Evolutionary conservation across 1,284 basidiomycete species (phyloP), one percentile per base, ranked within the genome.

Genomic region (Rhodotorula sp.): DNA sequence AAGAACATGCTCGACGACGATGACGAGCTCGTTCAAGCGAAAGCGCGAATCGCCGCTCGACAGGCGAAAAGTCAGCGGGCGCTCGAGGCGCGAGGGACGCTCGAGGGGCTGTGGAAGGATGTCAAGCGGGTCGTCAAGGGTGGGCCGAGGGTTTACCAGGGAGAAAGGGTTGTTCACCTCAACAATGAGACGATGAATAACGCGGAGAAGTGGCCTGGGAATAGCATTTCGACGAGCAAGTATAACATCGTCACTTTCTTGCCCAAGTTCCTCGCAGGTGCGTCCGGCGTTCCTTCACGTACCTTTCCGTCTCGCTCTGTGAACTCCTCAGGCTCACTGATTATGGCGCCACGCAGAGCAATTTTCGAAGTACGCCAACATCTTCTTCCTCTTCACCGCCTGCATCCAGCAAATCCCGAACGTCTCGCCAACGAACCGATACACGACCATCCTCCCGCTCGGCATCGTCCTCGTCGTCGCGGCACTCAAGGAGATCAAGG

Each of bases 361-460:
- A 88, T 96, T 97, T 84, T 93, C 91, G 73, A 95, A 96, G 86
- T 98, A 97, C 79, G 96, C 96, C 76, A 99, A 99, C 81, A 72
- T 99, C 71, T 99, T 99, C 85, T 99, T 99, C 86, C 84, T 99
- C 70, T 99, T 99, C 84, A 99, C 95, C 48, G 94, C 94, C 34
- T 91, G 88, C 81, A 98, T 99, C 65, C 95, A 99, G 80, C 96
- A 99, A 83, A 94, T 99, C 74, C 96, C 96, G 17, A 91, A 88
- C 76, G 96, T 99, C 10, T 99, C 95, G 4, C 96, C 96, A 15
- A 99, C 95, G 6, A 95, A 98, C 77, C 84, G 83, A 64, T 99
- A 90, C 81, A 99, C 96, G 2, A 99, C 96, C 27, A 96, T 99
- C 77, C 91, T 85, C 1, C 96, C 96, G 9, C 86, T 99, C 30